Conservation (phyloP, 345 rosid species). For the sweet orange (Citrus sinensis) region DNA sequence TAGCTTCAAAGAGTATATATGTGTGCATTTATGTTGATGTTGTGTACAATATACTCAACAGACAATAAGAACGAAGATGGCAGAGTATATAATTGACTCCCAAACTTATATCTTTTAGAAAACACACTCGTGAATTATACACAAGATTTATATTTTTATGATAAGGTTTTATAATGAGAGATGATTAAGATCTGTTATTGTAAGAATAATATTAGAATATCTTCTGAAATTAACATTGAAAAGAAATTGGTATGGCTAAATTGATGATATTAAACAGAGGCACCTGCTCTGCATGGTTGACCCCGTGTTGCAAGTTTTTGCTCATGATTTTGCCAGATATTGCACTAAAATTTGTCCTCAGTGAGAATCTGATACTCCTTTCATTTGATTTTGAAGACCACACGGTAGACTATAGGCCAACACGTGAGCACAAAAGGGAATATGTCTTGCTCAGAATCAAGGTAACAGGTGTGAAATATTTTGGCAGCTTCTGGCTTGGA, state of each 20-base stretch:
- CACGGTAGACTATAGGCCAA: too few species aligned
- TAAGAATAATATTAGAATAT: not conserved
- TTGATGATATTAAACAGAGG: not conserved
- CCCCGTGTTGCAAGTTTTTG: not conserved
- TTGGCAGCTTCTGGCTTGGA: not conserved
- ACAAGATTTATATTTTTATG: too few species aligned
- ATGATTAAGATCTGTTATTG: not conserved
- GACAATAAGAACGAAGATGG: too few species aligned
- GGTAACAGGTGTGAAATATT: too few species aligned
- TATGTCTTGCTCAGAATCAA: too few species aligned
- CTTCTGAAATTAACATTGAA: not conserved
- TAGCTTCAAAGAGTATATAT: not conserved
- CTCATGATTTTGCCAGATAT: not conserved
- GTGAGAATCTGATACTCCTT: too few species aligned
- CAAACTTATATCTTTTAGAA: not conserved
- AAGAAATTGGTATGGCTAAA: not conserved
- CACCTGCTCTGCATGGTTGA: not conserved
- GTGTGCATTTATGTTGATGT: too few species aligned
- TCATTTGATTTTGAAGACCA: too few species aligned
- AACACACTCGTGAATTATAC: not conserved
- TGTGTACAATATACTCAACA: too few species aligned
- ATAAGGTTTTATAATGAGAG: not conserved
- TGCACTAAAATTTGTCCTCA: not conserved
- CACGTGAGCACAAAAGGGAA: too few species aligned
- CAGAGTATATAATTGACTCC: not conserved